These are phyloP conservation scores for Poterioochromonas sp. DNA, from an alignment of 352 stramenopile species.

Conservation along the genomic window DNA sequence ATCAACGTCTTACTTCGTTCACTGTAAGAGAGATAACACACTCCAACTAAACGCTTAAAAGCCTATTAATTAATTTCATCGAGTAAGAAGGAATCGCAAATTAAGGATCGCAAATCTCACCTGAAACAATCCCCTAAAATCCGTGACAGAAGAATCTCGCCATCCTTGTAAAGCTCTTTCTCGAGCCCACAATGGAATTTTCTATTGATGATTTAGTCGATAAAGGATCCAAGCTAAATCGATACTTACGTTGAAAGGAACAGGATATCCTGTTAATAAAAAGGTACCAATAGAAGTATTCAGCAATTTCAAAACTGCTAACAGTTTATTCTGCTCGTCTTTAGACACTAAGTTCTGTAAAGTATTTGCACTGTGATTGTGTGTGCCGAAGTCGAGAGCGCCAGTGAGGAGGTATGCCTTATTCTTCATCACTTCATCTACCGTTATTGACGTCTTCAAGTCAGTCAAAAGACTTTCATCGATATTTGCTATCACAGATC, in stretches of 20 bases:
- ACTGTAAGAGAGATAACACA: not conserved
- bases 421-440: not conserved
- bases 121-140: not conserved
- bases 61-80: not conserved
- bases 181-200: not conserved
- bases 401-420: not conserved
- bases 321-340: not conserved
- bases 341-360: not conserved
- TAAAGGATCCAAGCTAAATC: too few relatives aligned
- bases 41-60: not conserved
- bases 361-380: not conserved
- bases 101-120: not conserved
- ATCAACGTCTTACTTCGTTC: not conserved
- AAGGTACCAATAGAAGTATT: not conserved
- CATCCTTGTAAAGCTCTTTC: not conserved
- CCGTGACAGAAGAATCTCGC: not conserved
- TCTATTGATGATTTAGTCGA: not conserved
- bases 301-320: not conserved
- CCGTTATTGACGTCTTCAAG: not conserved
- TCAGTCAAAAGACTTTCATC: not conserved
- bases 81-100: not conserved
- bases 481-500: not conserved
- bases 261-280: not conserved
- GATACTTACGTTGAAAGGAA: constrained; percentile 17
- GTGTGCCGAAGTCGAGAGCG: not conserved